Evolutionary conservation across 176 grass and related monocot species (phyloP).

Genomic region (Calamus simplicifolius): DNA sequence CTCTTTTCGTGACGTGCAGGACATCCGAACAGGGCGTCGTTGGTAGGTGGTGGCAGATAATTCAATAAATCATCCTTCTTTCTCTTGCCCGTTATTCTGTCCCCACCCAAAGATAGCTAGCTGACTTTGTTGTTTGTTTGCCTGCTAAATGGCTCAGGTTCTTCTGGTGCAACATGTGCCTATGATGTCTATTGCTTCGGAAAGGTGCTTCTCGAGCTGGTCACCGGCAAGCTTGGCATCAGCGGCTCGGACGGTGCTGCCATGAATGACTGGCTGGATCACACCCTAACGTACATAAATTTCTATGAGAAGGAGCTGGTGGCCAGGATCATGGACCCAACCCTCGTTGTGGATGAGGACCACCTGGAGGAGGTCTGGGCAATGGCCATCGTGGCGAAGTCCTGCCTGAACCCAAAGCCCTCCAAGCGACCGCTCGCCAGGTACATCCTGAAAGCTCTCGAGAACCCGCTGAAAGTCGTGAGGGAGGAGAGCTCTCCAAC

Average conservation of each 20-base stretch:
- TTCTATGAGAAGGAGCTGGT: conserved; percentile 51
- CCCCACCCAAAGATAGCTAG: neutral
- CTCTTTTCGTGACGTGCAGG: neutral
- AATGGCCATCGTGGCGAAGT: conserved; percentile 65
- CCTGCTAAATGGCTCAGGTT: conserved; percentile 24
- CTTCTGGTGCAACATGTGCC: conserved; percentile 43
- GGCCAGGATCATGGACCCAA: conserved; percentile 55
- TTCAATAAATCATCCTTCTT: no score
- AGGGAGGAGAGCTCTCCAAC: conserved; percentile 40
- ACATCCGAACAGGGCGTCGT: neutral
- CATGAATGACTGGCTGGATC: conserved; percentile 54
- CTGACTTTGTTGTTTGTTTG: conserved; percentile 4
- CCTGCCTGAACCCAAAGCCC: conserved; percentile 67
- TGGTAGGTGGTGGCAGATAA: neutral
- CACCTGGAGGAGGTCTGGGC: conserved; percentile 95
- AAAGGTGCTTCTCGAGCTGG: conserved; percentile 81
- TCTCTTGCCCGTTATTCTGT: no score
- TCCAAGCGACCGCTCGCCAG: conserved; percentile 62
- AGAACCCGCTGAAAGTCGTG: conserved; percentile 69
- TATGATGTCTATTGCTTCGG: conserved; percentile 84
- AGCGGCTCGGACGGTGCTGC: conserved; percentile 41
- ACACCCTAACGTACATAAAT: conserved; percentile 43
- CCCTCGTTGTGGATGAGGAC: conserved; percentile 71
- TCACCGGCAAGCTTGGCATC: conserved; percentile 52
- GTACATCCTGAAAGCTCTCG: conserved; percentile 64